phyloP scores from a whole-genome alignment of 495 filamentous ascomycete genomes.

The Pseudotulostoma volvatum region DNA sequence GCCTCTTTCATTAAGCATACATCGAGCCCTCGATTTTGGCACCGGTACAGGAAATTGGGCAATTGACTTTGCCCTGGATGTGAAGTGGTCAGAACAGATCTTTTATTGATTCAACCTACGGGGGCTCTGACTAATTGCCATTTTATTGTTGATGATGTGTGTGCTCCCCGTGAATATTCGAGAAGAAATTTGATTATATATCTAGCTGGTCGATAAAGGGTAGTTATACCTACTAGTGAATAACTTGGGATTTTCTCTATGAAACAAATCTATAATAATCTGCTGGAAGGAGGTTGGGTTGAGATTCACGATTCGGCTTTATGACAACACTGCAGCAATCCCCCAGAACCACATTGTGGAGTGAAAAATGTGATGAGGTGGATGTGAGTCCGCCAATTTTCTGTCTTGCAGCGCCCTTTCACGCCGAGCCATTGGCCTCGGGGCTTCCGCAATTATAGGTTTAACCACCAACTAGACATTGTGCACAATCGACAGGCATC shows the following conservation, averaged over 20 bases:
- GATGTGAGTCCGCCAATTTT: not conserved
- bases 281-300: slow-evolving; percentile 41
- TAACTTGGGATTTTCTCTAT: slow-evolving; percentile 40
- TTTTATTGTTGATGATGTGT: slow-evolving; percentile 50
- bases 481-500: not conserved
- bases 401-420: not conserved
- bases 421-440: not conserved
- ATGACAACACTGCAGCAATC: slow-evolving; percentile 8
- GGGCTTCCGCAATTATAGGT: not conserved
- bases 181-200: slow-evolving; percentile 43
- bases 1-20: slow-evolving; percentile 27
- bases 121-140: slow-evolving; percentile 45
- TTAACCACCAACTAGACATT: slow-evolving; percentile 3
- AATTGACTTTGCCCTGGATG: slow-evolving; percentile 36
- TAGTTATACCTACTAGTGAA: slow-evolving; percentile 31
- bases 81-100: slow-evolving; percentile 37
- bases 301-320: slow-evolving; percentile 39
- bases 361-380: slow-evolving; percentile 4
- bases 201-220: slow-evolving; percentile 38
- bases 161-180: slow-evolving; percentile 39
- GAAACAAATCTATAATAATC: slow-evolving; percentile 29
- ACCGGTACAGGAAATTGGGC: slow-evolving; percentile 55
- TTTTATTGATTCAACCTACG: slow-evolving; percentile 44
- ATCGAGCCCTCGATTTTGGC: slow-evolving; percentile 43
- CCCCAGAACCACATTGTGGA: slow-evolving; percentile 3